These are phyloP conservation scores for Lignosus rhinocerotis DNA, from an alignment of 1,284 basidiomycete species.

Conservation along the genomic window DNA sequence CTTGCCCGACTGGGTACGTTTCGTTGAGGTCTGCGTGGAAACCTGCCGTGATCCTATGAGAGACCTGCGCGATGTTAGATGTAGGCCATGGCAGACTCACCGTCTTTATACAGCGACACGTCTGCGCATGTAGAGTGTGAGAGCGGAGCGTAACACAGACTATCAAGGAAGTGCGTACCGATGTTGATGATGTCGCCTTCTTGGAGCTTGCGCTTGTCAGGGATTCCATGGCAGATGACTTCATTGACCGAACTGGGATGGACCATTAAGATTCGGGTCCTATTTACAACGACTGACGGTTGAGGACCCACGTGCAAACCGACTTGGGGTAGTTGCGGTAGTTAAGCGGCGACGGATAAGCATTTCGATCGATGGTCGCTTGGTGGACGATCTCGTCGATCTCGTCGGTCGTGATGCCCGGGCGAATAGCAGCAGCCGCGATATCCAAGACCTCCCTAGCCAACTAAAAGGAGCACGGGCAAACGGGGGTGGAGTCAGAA, in stretches of 20 bases:
- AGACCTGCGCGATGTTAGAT: background rate
- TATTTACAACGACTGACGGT: background rate
- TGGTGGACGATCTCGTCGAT: slow-evolving; percentile 96
- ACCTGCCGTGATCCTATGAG: slow-evolving; percentile 44
- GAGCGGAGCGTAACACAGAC: slow-evolving; percentile 10
- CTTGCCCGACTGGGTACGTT: slow-evolving; percentile 86
- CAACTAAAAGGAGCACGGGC: slow-evolving; percentile 51
- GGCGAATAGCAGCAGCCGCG: slow-evolving; percentile 80
- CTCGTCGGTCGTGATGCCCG: slow-evolving; percentile 95
- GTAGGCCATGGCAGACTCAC: slow-evolving; percentile 37
- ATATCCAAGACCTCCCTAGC: slow-evolving; percentile 90
- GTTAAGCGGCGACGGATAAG: slow-evolving; percentile 94
- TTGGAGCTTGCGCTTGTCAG: slow-evolving; percentile 81
- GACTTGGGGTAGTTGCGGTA: slow-evolving; percentile 96
- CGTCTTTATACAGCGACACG: slow-evolving; percentile 68
- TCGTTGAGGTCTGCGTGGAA: slow-evolving; percentile 92
- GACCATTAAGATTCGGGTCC: slow-evolving; percentile 7
- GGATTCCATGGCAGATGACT: slow-evolving; percentile 96
- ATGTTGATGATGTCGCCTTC: slow-evolving; percentile 96
- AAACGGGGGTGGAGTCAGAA: slow-evolving; percentile 22
- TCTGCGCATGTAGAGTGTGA: slow-evolving; percentile 39
- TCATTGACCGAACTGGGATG: slow-evolving; percentile 84
- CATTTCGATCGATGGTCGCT: slow-evolving; percentile 87
- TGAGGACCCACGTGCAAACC: slow-evolving; percentile 81
- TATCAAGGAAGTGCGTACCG: slow-evolving; percentile 45